These are phyloP conservation scores for Penicillium frequentans DNA, from an alignment of 2,329 filamentous ascomycete genomes.

Conservation along the genomic window DNA sequence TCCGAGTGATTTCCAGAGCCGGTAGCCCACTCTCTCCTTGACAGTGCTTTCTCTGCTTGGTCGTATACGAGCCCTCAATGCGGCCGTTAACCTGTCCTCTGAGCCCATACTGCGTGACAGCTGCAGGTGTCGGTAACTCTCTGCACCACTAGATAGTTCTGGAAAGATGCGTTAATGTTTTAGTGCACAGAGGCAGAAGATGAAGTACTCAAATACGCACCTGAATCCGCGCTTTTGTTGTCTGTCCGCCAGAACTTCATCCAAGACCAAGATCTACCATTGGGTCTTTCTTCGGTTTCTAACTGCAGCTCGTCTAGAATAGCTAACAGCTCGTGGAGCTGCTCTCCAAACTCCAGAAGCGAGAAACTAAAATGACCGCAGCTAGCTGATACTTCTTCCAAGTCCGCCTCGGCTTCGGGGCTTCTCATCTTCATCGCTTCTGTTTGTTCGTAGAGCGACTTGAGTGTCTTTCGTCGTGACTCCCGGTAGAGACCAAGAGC, in stretches of 20 bases:
- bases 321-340: slow-evolving; percentile 79
- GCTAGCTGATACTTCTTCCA: slow-evolving; percentile 96
- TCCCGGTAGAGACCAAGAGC: slow-evolving; percentile 77
- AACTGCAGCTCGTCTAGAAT: slow-evolving; percentile 80
- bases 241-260: slow-evolving; percentile 69
- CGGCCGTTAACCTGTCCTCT: slow-evolving; percentile 7
- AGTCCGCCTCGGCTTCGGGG: slow-evolving; percentile 80
- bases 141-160: not conserved
- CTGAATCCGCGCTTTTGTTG: slow-evolving; percentile 10
- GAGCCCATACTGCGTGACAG: slow-evolving; percentile 9
- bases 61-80: not conserved
- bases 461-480: slow-evolving; percentile 73
- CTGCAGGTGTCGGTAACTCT: not conserved
- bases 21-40: slow-evolving; percentile 42
- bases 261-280: slow-evolving; percentile 77
- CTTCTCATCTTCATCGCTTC: slow-evolving; percentile 66
- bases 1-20: slow-evolving; percentile 44
- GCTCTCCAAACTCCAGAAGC: slow-evolving; percentile 84
- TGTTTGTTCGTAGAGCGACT: slow-evolving; percentile 76
- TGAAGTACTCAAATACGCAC: slow-evolving; percentile 26
- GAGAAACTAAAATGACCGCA: slow-evolving; percentile 97
- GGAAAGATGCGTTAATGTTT: not conserved
- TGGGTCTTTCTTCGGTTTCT: slow-evolving; percentile 62
- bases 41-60: slow-evolving; percentile 9
- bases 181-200: not conserved